phyloP scores from a whole-genome alignment of 164 flowering plant genomes.

The Macadamia integrifolia region DNA sequence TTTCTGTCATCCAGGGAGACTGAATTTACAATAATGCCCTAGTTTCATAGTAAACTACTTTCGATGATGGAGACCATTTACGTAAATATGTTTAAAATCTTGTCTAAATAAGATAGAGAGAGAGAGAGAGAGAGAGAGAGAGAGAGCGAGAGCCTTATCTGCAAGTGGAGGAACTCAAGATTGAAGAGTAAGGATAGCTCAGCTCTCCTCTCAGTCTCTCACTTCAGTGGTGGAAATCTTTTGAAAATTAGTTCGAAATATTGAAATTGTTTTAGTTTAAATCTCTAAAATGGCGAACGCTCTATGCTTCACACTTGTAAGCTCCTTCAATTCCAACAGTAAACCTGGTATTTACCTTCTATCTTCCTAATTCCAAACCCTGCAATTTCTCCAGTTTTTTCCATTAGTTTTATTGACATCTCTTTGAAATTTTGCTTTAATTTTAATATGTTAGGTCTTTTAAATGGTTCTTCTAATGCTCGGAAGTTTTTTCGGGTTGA shows the following conservation, averaged over 20 bases:
- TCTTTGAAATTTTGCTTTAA: not conserved
- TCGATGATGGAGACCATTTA: too few relatives aligned
- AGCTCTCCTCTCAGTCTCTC: not conserved
- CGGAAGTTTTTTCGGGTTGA: conserved; percentile 25
- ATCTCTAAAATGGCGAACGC: conserved; percentile 40
- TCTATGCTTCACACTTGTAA: conserved; percentile 32
- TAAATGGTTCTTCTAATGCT: conserved; percentile 23
- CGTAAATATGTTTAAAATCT: not conserved
- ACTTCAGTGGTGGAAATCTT: conserved; percentile 1
- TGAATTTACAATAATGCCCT: conserved; percentile 2
- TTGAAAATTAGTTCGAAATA: not conserved
- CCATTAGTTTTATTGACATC: not conserved
- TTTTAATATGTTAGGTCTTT: conserved; percentile 23
- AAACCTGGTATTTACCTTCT: conserved; percentile 39
- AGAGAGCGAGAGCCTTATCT: conserved; percentile 25
- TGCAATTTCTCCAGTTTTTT: not conserved
- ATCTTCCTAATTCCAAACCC: not conserved
- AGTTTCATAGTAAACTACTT: too few relatives aligned
- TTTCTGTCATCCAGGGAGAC: not conserved
- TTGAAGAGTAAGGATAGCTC: too few relatives aligned
- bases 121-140: not conserved
- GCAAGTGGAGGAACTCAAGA: not conserved
- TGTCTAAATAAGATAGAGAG: not conserved
- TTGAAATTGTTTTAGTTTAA: too few relatives aligned
- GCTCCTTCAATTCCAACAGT: conserved; percentile 26